Evolutionary conservation across 129 eudicot species (phyloP).

Genomic region (Mikania micrantha): DNA sequence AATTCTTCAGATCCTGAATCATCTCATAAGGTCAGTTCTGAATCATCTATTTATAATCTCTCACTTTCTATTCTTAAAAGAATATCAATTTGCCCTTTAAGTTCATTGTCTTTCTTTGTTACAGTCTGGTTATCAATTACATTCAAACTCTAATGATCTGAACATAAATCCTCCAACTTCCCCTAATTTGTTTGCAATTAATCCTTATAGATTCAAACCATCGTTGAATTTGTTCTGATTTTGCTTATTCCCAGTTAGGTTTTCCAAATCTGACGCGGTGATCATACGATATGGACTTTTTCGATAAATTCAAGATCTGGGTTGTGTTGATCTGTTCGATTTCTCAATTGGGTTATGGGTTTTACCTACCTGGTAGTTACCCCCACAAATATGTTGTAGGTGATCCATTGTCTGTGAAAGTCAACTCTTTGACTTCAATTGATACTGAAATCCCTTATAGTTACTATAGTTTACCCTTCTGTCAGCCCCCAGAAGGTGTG

Average conservation of each 20-base stretch:
- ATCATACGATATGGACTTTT: constrained; percentile 13
- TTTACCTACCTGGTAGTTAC: constrained; percentile 37
- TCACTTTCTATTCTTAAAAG: too few species aligned
- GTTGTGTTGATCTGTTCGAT: constrained; percentile 22
- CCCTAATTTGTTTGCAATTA: background rate
- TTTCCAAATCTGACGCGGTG: background rate
- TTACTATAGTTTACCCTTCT: constrained; percentile 69
- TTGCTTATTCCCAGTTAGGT: background rate
- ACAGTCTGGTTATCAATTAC: background rate
- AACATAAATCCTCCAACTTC: too few species aligned
- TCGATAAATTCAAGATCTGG: constrained; percentile 21
- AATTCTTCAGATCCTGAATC: too few species aligned
- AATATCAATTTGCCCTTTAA: background rate
- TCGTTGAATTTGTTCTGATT: too few species aligned
- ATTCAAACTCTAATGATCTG: background rate
- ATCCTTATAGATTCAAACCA: background rate
- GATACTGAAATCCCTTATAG: constrained; percentile 63
- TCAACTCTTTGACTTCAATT: constrained; percentile 60
- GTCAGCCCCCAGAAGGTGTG: constrained; percentile 57
- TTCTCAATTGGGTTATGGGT: constrained; percentile 23
- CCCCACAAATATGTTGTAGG: constrained; percentile 57
- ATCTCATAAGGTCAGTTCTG: too few species aligned
- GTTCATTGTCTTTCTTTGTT: background rate
- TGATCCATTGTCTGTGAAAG: constrained; percentile 22
- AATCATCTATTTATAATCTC: too few species aligned